phyloP scores from a whole-genome alignment of 176 grass and related monocot species.

The Coix lacrymajobi region DNA sequence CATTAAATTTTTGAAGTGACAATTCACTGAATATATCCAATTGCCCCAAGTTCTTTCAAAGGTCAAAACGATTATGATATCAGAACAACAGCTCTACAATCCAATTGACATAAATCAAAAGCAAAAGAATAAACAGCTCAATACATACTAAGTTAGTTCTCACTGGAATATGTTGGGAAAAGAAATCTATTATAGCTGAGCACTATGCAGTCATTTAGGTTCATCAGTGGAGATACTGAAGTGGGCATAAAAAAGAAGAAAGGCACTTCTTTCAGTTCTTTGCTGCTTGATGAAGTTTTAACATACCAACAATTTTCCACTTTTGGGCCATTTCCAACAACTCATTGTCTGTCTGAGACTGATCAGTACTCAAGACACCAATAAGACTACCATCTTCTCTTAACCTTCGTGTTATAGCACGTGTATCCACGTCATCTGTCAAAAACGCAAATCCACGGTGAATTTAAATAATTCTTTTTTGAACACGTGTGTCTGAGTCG shows the following conservation, averaged over 20 bases:
- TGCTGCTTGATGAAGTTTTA: neutral
- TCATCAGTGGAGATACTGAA: neutral
- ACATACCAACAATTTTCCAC: conserved; percentile 96
- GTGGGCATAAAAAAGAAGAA: neutral
- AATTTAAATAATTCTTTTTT: neutral
- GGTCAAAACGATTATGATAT: neutral
- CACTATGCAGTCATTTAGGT: neutral
- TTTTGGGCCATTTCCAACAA: conserved; percentile 69
- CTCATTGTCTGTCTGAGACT: conserved; percentile 61
- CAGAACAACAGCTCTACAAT: neutral
- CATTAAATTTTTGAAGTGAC: neutral
- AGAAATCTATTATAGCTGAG: neutral
- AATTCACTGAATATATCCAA: neutral
- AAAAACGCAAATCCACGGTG: neutral
- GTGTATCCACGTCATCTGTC: conserved; percentile 87
- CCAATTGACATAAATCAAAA: neutral
- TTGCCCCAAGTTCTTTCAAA: neutral
- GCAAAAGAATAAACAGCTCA: neutral
- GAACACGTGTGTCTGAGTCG: neutral
- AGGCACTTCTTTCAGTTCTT: neutral
- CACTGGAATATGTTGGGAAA: neutral
- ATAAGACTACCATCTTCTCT: conserved; percentile 98
- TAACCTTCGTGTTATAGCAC: conserved; percentile 84
- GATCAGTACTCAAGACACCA: conserved; percentile 86
- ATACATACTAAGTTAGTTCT: neutral